Base-by-base conservation (phyloP, 2,329 filamentous ascomycete species). In the Cryphonectria japonica region DNA sequence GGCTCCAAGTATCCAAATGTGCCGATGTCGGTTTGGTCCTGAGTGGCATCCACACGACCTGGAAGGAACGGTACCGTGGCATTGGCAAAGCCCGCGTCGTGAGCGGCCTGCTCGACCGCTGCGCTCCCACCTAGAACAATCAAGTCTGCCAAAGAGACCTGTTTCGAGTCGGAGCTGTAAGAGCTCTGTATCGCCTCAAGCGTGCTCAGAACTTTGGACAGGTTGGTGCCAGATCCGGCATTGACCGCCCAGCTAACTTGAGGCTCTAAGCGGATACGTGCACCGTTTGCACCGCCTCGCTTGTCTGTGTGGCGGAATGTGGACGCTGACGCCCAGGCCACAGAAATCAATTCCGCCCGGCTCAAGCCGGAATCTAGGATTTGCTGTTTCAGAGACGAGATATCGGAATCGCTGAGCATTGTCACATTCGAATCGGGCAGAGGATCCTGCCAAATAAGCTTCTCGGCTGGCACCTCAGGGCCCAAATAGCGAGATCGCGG, bases 271-370 rank as follows among this genome's bases (percentile, higher is more conserved):
- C 91, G 90, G 76, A 95, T 93, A 76, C 92, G 92, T 19, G 88
- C 92, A 76, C 92, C 92, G 77, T 95, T 95, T 82, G 92, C 92
- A 78, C 92, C 92, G 75, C 92, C 92, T 75, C 92, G 92, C 88
- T 94, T 94, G 85, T 95, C 92, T 75, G 89, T 87, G 75, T 89
- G 87, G 73, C 91, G 91, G 89, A 91, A 93, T 41, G 90, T 91
- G 2, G 91, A 91, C 34, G 91, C 91, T 0, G 91, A 88, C 0
- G 89, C 89, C 88, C 90, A 93, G 34, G 91, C 91, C 13, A 87
- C 86, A 13, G 86, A 85, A 68, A 94, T 86, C 71, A 94, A 84
- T 80, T 89, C 88, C 70, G 85, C 84, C 6, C 86, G 82, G 70
- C 85, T 85, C 5, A 93, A 77, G 22, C 89, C 90, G n/a, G 88